Evolutionary conservation across 257 asterid genomes (phyloP).

Genomic region (Solanum phureja): DNA sequence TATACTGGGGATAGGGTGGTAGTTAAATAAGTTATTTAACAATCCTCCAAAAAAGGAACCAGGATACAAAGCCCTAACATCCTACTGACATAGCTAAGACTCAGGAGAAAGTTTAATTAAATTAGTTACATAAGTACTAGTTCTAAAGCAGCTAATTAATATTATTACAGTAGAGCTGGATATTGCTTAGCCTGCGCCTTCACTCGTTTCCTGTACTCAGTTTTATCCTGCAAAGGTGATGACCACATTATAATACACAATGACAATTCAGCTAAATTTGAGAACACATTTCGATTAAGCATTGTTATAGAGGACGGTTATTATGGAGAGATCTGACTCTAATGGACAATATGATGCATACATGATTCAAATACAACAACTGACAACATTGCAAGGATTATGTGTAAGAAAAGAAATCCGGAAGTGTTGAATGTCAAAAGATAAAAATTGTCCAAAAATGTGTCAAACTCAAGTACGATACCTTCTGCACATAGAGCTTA

Average conservation of each 20-base stretch:
- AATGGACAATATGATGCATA: background rate
- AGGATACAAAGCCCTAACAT: background rate
- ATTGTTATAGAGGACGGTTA: background rate
- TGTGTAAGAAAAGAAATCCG: background rate
- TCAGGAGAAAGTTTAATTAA: background rate
- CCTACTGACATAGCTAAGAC: background rate
- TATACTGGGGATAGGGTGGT: background rate
- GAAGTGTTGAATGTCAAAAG: background rate
- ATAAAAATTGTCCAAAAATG: background rate
- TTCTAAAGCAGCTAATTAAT: background rate
- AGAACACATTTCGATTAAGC: background rate
- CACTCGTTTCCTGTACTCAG: conserved; percentile 28
- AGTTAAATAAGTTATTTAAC: background rate
- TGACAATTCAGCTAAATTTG: background rate
- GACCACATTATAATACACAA: background rate
- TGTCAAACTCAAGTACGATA: background rate
- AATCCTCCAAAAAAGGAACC: background rate
- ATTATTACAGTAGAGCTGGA: conserved; percentile 9
- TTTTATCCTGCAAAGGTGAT: conserved; percentile 15
- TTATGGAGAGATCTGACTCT: background rate
- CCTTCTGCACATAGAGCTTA: background rate
- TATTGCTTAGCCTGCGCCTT: conserved; percentile 23
- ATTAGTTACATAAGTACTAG: background rate
- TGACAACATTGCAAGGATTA: background rate
- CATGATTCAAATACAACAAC: background rate